These are phyloP conservation scores for Oidium heveae DNA, from an alignment of 2,329 filamentous ascomycete species.

Conservation along the genomic window DNA sequence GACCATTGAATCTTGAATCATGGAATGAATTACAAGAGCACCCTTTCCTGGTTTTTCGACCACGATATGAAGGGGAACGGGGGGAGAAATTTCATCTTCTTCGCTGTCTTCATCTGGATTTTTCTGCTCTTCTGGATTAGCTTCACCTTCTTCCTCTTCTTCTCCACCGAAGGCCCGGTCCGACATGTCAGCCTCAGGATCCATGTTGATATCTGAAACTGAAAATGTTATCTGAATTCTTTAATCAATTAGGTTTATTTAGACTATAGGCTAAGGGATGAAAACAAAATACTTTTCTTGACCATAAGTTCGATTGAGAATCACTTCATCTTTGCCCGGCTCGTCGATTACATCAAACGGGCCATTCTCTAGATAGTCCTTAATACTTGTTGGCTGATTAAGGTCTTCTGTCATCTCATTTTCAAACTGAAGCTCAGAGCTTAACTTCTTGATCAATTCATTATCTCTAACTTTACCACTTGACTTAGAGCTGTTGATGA, in stretches of 20 bases:
- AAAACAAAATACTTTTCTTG: slow-evolving; percentile 49
- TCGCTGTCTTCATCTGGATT: slow-evolving; percentile 32
- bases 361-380: slow-evolving; percentile 70
- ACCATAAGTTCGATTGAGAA: slow-evolving; percentile 57
- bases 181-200: slow-evolving; percentile 28
- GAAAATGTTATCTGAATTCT: slow-evolving; percentile 65
- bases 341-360: slow-evolving; percentile 64
- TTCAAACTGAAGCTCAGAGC: slow-evolving; percentile 65
- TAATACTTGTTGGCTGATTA: slow-evolving; percentile 49
- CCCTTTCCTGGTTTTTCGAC: slow-evolving; percentile 73
- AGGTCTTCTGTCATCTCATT: slow-evolving; percentile 47
- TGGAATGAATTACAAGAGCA: slow-evolving; percentile 64
- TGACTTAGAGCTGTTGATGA: slow-evolving; percentile 19
- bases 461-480: slow-evolving; percentile 38
- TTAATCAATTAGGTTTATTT: slow-evolving; percentile 2
- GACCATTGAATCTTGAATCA: slow-evolving; percentile 66
- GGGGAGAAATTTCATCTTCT: slow-evolving; percentile 35
- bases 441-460: slow-evolving; percentile 68
- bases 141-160: slow-evolving; percentile 23
- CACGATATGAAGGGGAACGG: slow-evolving; percentile 62
- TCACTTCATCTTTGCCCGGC: slow-evolving; percentile 66
- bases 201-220: slow-evolving; percentile 54
- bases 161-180: slow-evolving; percentile 30
- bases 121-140: slow-evolving; percentile 28
- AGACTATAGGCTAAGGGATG: slow-evolving; percentile 14